phyloP scores from a whole-genome alignment of 2,329 filamentous ascomycete species.

The Teratosphaeria pseudoeucalypti region DNA sequence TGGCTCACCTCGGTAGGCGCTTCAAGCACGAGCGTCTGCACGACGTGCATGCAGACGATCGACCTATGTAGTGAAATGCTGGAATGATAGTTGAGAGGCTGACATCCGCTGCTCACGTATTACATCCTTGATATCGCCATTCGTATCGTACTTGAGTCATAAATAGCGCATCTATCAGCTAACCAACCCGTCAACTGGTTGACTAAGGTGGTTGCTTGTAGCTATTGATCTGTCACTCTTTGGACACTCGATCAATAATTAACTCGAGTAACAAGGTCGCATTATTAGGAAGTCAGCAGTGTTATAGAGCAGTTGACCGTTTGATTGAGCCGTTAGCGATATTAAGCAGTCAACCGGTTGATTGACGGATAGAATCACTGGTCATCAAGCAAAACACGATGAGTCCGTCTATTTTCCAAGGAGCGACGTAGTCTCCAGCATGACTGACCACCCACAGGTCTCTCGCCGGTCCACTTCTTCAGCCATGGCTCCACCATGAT shows the following conservation, averaged over 20 bases:
- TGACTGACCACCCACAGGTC: conserved; percentile 2
- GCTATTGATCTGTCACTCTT: too few relatives aligned
- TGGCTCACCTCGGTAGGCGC: not conserved
- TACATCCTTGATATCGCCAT: too few relatives aligned
- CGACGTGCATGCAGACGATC: not conserved
- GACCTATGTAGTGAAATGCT: not conserved
- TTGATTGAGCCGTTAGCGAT: not conserved
- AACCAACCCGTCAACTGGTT: not conserved
- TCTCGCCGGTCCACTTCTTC: conserved; percentile 54
- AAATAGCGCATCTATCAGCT: not conserved
- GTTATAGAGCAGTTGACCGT: not conserved
- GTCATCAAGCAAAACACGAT: not conserved
- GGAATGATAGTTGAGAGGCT: not conserved
- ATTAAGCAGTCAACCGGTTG: not conserved
- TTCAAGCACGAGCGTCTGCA: not conserved
- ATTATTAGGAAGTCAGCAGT: not conserved
- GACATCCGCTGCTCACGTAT: not conserved
- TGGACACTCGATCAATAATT: too few relatives aligned
- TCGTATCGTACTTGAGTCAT: not conserved
- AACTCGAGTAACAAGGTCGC: too few relatives aligned
- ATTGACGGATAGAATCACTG: not conserved
- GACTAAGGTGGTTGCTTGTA: not conserved
- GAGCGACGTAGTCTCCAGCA: not conserved
- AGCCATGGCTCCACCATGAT: conserved; percentile 65
- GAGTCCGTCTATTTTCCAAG: not conserved